A percentile compares a stretch with the other conserved stretches of the same genome.
Conservation (phyloP, 257 asterid genomes). For the Nicotiana attenuata region DNA sequence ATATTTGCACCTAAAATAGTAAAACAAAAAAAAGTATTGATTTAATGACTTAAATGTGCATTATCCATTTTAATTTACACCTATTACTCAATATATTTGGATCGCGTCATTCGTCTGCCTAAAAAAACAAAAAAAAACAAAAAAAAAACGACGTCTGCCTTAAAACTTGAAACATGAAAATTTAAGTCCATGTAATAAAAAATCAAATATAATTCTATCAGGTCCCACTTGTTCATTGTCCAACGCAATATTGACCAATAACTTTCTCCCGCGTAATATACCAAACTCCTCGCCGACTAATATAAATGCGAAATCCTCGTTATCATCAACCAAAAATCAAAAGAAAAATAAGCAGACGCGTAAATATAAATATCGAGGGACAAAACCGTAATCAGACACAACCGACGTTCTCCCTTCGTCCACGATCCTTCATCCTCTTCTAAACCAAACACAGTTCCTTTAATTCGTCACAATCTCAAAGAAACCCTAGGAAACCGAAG, state of each 20-base stretch:
- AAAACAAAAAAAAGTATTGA: too few species aligned
- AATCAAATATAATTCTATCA: too few species aligned
- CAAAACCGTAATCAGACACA: not conserved
- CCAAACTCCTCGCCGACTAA: constrained; percentile 5
- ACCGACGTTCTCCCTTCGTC: not conserved
- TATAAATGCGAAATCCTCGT: not conserved
- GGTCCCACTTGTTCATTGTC: not conserved
- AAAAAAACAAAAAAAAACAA: too few species aligned
- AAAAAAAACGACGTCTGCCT: too few species aligned
- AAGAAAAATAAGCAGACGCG: not conserved
- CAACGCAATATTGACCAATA: not conserved
- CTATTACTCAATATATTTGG: too few species aligned
- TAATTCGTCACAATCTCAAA: constrained; percentile 12
- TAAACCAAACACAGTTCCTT: constrained; percentile 7
- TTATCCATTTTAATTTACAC: too few species aligned
- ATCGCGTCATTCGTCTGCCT: too few species aligned
- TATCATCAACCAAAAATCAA: not conserved
- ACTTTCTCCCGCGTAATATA: constrained; percentile 3
- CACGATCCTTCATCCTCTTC: not conserved
- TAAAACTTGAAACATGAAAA: too few species aligned
- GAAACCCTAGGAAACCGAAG: constrained; percentile 41
- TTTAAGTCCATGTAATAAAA: too few species aligned
- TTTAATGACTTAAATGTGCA: too few species aligned
- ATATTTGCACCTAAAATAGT: too few species aligned
- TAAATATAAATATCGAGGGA: not conserved